phyloP scores from a whole-genome alignment of 2,329 filamentous ascomycete genomes.

The Colletotrichum brevisporum region DNA sequence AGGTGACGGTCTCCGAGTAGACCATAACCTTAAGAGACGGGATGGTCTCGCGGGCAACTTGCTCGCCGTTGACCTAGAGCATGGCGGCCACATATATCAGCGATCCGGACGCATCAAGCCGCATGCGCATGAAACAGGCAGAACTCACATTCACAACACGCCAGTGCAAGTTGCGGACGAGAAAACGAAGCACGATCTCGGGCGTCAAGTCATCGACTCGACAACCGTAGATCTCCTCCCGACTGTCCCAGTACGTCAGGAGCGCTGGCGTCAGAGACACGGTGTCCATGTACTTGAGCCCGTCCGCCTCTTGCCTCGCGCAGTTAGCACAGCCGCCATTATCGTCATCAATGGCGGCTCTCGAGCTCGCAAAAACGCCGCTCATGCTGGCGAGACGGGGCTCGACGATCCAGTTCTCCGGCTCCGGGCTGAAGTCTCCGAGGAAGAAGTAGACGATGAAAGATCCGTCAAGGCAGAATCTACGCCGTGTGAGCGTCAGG shows the following conservation, averaged over 20 bases:
- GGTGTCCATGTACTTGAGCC: conserved; percentile 25
- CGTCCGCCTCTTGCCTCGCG: conserved; percentile 4
- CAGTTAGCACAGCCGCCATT: conserved; percentile 16
- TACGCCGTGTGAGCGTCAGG: neutral
- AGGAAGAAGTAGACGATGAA: neutral
- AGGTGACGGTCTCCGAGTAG: conserved; percentile 11
- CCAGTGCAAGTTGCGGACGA: conserved; percentile 6
- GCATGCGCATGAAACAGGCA: neutral
- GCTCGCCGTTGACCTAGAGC: neutral
- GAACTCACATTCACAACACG: conserved; percentile 2
- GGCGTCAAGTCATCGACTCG: conserved; percentile 9
- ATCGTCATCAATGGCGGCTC: too few species aligned
- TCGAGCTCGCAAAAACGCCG: too few species aligned
- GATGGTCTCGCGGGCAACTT: conserved; percentile 5
- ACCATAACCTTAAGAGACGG: conserved; percentile 21
- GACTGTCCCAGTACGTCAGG: conserved; percentile 17
- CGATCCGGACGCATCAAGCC: too few species aligned
- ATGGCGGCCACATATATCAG: neutral
- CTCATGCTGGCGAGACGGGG: neutral
- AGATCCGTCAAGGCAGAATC: neutral
- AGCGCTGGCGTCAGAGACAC: conserved; percentile 25
- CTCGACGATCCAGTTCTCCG: neutral
- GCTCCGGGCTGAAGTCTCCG: neutral
- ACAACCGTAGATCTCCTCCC: conserved; percentile 9
- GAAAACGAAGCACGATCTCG: neutral